Percentiles rank a stretch among this genome's conserved stretches.
phyloP scores from a whole-genome alignment of 345 rosid genomes.

The Hibiscus syriacus region DNA sequence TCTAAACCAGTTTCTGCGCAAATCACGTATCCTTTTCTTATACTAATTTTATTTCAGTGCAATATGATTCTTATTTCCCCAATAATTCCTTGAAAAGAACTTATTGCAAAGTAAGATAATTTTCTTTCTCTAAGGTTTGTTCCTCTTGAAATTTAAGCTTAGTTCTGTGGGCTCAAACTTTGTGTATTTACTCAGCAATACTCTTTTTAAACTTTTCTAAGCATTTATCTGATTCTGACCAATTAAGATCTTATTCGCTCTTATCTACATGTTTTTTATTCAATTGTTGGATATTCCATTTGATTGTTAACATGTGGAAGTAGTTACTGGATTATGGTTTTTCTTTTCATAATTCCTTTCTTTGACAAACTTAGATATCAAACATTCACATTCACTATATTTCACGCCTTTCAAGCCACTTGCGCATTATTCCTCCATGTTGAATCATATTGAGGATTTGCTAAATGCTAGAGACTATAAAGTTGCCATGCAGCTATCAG shows the following conservation, averaged over 20 bases:
- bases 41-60: not conserved
- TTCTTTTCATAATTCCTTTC: constrained; percentile 12
- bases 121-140: not conserved
- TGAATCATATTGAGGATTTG: constrained; percentile 60
- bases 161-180: not conserved
- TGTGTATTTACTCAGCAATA: not conserved
- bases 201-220: not conserved
- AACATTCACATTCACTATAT: constrained; percentile 56
- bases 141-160: not conserved
- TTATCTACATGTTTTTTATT: not conserved
- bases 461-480: constrained; percentile 44
- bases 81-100: not conserved
- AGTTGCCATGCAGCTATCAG: constrained; percentile 57
- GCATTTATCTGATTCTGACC: not conserved
- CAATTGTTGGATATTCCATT: not conserved
- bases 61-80: constrained; percentile 4
- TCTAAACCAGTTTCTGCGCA: constrained; percentile 77
- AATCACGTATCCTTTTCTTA: constrained; percentile 68
- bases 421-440: constrained; percentile 30
- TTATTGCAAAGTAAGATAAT: not conserved
- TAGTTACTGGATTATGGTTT: not conserved
- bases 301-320: not conserved
- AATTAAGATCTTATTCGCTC: not conserved
- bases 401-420: constrained; percentile 83
- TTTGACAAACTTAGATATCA: constrained; percentile 69